Percentiles rank a stretch among this genome's conserved stretches.
Evolutionary conservation across 345 rosid species (phyloP).

Genomic region (Melastoma malabathricum): DNA sequence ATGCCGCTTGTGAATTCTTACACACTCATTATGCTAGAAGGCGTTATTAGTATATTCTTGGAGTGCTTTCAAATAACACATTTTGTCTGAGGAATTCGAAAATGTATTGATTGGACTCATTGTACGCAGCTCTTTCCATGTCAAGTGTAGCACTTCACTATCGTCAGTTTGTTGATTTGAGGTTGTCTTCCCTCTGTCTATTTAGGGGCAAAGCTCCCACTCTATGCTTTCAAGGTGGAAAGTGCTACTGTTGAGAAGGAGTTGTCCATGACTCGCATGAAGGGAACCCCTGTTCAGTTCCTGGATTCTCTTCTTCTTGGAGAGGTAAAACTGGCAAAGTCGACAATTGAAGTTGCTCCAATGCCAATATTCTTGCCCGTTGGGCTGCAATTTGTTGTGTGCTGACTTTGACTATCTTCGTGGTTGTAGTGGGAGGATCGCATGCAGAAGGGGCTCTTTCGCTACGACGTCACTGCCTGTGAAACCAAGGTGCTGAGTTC

Average conservation of each 20-base stretch:
- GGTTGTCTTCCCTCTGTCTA: background rate
- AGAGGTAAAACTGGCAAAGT: conserved; percentile 35
- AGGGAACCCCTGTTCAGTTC: conserved; percentile 44
- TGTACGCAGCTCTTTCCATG: conserved; percentile 1
- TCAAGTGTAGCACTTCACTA: background rate
- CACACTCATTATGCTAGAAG: too few species aligned
- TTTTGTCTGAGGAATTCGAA: background rate
- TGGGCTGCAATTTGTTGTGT: background rate
- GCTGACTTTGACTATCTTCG: conserved; percentile 5
- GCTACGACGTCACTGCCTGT: conserved; percentile 87
- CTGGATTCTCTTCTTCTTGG: conserved; percentile 73
- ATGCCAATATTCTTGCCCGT: background rate
- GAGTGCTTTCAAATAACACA: background rate
- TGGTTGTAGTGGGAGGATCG: conserved; percentile 89
- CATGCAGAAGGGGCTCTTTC: conserved; percentile 78
- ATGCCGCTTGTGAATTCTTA: too few species aligned
- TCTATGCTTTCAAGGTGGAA: conserved; percentile 53
- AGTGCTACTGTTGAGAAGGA: conserved; percentile 13
- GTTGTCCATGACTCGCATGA: conserved; percentile 12
- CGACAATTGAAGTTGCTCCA: background rate
- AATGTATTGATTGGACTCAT: conserved; percentile 1
- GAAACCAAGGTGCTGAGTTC: conserved; percentile 61
- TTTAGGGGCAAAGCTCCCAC: conserved; percentile 60
- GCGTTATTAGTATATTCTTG: too few species aligned
- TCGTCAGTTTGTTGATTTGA: too few species aligned